Conservation (phyloP, 2,329 filamentous ascomycete genomes). For the Xylariaceae sp. region DNA sequence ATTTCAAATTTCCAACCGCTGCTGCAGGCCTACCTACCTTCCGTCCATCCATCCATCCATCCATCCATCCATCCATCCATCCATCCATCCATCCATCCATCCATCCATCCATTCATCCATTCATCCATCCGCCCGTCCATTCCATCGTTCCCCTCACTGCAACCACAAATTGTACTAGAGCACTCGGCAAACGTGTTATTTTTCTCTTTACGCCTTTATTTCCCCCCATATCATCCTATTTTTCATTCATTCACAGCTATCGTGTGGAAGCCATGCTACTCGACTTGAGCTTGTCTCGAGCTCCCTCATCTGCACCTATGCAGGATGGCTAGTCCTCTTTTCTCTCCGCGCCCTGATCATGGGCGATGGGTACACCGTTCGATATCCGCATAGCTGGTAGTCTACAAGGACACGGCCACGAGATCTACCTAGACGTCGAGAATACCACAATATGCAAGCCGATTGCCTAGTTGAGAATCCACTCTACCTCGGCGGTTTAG, state of each 20-base stretch:
- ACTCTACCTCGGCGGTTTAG: neutral
- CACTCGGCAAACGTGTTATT: too few relatives aligned
- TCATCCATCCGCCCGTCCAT: neutral
- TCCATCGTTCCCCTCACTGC: neutral
- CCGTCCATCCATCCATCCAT: too few relatives aligned
- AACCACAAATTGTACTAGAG: neutral
- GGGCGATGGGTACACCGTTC: neutral
- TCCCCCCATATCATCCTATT: neutral
- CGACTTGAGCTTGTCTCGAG: neutral
- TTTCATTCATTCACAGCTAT: neutral
- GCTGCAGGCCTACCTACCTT: too few relatives aligned
- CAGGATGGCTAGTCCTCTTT: neutral
- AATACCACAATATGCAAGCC: neutral
- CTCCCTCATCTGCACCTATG: neutral
- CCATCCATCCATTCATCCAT: neutral
- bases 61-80: neutral
- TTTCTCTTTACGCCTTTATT: neutral
- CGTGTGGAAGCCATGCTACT: slow-evolving; percentile 3
- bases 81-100: neutral
- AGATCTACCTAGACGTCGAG: neutral
- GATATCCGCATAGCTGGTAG: neutral
- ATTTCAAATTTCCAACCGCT: too few relatives aligned
- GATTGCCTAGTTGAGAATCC: neutral
- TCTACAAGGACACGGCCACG: neutral
- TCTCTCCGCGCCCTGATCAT: neutral